Evolutionary conservation across 768 basidiomycete genomes (phyloP), one percentile per base, ranked within the genome.

Genomic region (Sarcomyxa edulis): DNA sequence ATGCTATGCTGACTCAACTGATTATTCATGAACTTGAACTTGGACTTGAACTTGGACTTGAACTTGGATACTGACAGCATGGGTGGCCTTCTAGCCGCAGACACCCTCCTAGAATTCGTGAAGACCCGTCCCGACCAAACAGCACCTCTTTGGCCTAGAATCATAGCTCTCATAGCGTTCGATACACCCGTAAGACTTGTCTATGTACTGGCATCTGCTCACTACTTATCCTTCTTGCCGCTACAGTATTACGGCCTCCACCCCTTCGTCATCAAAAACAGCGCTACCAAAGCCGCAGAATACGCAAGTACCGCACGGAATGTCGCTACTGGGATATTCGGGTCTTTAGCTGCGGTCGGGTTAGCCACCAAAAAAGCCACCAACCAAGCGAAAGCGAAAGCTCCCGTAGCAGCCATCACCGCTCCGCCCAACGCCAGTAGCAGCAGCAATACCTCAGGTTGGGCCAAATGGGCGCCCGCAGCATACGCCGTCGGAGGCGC

Each of bases 31-130:
- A n/a, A n/a, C n/a, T n/a, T n/a, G n/a, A n/a, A n/a, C n/a, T n/a
- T n/a, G n/a, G n/a, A n/a, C n/a, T n/a, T n/a, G n/a, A n/a, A n/a
- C n/a, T n/a, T n/a, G n/a, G n/a, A n/a, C n/a, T n/a, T n/a, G n/a
- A 23, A 27, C 23, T n/a, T n/a, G n/a, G 15, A 45, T 22, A 21
- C 34, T 29, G 30, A 11, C 49, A 94, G 93, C 54, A 96, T 96
- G 93, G 93, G 93, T 15, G 93, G 93, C 2, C 63, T 96, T 15
- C 71, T 97, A 2, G 84, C 84, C 19, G 89, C 93, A 2, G 94
- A 97, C 50, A 76, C 86, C 4, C 60, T 92, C 21, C 59, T 83
- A 19, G 84, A 81, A 52, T 85, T 96, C 42, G 63, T 76, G 24
- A 69, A 74, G 11, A 68, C 81, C 21, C 70, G 84, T 15, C 78